Base-by-base conservation (phyloP, 2,329 filamentous ascomycete genomes). In the Penicillium sp. region DNA sequence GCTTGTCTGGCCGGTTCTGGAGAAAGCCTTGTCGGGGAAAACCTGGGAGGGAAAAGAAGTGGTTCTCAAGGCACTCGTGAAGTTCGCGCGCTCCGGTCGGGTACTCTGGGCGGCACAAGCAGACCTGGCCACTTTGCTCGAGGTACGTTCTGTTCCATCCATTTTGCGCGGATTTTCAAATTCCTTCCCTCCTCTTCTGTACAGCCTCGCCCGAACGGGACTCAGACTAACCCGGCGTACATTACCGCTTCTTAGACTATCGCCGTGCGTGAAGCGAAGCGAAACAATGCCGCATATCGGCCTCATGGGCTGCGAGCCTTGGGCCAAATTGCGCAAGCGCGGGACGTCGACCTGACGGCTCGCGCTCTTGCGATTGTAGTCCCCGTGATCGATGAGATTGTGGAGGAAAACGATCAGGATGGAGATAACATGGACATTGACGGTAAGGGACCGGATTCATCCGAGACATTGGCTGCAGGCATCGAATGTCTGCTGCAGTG, bases 21-120 rank as follows among this genome's bases (percentile, higher is more conserved):
- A 96, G 54, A 88, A 86, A 61, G 83, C 88, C 1, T 71, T 97
- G 36, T 80, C 82, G 2, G 82, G 95, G 9, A 97, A 96, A 76
- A 95, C 90, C 0, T 98, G 95, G 76, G 79, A 86, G 0, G 89
- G 89, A 24, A 98, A 98, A 65, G 90, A 96, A 69, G 83, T 82
- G 56, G 80, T 98, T 29, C 75, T 97, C 3, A 78, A 83, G 38
- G 84, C 87, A 5, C 89, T 93, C 66, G 85, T 89, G 4, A 79
- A 82, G 49, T 93, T 97, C 59, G 82, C 86, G 0, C 77, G 81
- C 59, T 81, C 83, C 53, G 80, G 80, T 0, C 78, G 77, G 54
- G 67, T 67, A 6, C 72, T 88, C 28, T 82, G 78, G 73, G 60
- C 66, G 35, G 83, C 82, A 74, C 70, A 74, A 40, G 66, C 67